Base-by-base conservation (phyloP, 495 filamentous ascomycete genomes). In the Tuber microsphaerosporum region DNA sequence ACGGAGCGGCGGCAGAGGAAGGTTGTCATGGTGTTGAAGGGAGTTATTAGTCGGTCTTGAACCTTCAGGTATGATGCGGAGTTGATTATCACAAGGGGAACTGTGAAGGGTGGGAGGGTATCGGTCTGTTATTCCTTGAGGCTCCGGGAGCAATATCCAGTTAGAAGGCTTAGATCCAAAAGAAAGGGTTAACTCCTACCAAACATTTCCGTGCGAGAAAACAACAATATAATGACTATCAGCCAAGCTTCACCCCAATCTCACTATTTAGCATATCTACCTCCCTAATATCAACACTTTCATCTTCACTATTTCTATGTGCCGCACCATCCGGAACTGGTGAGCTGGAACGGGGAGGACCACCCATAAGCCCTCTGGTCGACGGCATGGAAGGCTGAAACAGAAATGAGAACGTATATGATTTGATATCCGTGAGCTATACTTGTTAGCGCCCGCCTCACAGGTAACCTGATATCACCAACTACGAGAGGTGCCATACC, bases 1-100 rank as follows among this genome's bases (percentile, higher is more conserved):
- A 98, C 93, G 22, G 93, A 96, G 70, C 95, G 90, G 12, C 96
- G 92, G 86, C 97, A 92, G 89, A 97, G 97, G 86, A 99, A 99
- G 37, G 91, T 94, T 9, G 93, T 93, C 88, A 99, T 91, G 61
- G 86, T 84, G 79, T 94, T 94, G 86, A 97, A 97, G 1, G 95
- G 92, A 19, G 85, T 84, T 43, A 90, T 85, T 0, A 98, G 88
- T 71, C 89, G 89, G 41, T 89, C 88, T 22, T 88, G 86, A 46
- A 97, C 88, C 83, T 97, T 98, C 73, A 87, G 88, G 70, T 86
- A 84, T 51, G 98, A 87, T 69, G 89, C 89, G 34, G 94, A 97
- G 70, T 92, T 90, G 34, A 85, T 82, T 43, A 98, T 84, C 72
- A 97, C 90, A 22, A 86, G 84, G 0, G 95, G 96, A 71, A 93